Conservation (phyloP, 164 flowering plant species). For the Stephania japonica region DNA sequence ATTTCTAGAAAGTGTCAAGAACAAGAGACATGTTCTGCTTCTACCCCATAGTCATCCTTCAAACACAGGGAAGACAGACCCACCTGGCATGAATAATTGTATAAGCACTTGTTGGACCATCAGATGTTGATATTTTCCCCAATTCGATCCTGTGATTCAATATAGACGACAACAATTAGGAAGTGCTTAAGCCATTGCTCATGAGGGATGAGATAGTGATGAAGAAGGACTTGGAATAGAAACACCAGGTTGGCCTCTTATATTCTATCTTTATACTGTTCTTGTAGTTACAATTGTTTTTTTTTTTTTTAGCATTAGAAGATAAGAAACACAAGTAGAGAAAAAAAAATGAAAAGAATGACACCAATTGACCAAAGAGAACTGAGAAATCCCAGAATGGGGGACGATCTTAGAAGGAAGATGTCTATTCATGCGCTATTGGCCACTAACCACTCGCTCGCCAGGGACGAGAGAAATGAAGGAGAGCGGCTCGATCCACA, state of each 20-base stretch:
- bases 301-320: too few relatives aligned
- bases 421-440: too few relatives aligned
- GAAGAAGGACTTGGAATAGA: conserved; percentile 20
- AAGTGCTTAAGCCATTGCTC: conserved; percentile 24
- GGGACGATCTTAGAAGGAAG: too few relatives aligned
- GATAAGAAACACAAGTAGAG: too few relatives aligned
- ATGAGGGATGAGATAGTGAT: conserved; percentile 22
- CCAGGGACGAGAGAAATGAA: too few relatives aligned
- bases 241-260: conserved; percentile 6
- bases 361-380: too few relatives aligned
- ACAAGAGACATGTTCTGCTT: conserved; percentile 9
- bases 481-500: too few relatives aligned
- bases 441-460: too few relatives aligned
- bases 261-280: not conserved
- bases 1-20: conserved; percentile 11
- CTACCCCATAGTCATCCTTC: conserved; percentile 19
- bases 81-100: conserved; percentile 86
- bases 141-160: conserved; percentile 91
- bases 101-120: conserved; percentile 79
- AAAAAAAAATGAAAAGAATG: too few relatives aligned
- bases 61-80: conserved; percentile 56
- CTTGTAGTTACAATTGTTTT: not conserved
- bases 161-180: conserved; percentile 51
- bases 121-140: conserved; percentile 91
- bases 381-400: too few relatives aligned